Evolutionary conservation across 2,329 filamentous ascomycete genomes (phyloP), one percentile per base, ranked within the genome.

Genomic region (Penicillium sp.): DNA sequence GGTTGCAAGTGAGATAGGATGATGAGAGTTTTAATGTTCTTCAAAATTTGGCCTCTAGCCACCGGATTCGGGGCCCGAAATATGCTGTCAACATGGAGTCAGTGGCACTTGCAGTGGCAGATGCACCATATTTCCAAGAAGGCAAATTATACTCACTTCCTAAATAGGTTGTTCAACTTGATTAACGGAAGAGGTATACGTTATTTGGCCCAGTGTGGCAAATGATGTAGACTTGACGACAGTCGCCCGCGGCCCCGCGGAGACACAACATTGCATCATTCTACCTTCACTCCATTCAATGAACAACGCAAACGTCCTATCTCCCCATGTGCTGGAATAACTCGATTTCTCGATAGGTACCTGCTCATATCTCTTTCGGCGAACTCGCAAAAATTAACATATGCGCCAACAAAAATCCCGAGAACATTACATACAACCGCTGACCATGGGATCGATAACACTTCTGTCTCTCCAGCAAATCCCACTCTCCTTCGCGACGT

Each of bases 401-500:
- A 2, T 6, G 6, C n/a, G 6, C 41, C 5, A 51, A 6, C 55
- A 27, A 50, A 18, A 54, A 4, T 3, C 14, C 19, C 27, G 2
- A 19, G 4, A 35, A 2, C 10, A 35, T 49, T 22, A n/a, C 11
- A 14, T 49, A 31, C n/a, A 49, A 22, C 44, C n/a, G 24, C n/a
- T 2, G 7, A 58, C 54, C 43, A 63, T 64, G 63, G 31, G 54
- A 16, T 19, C 50, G 35, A 63, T 64, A 27, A 52, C 51, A 16
- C 44, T 39, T 33, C 22, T 50, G 9, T 69, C 67, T 9, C 56
- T 71, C 22, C 44, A 67, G 39, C 54, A 68, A 22, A 73, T 79
- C 43, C 73, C 75, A 24, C 68, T 75, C 22, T 69, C 77, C 55
- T 80, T 75, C 54, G 77, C 78, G 10, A 74, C 75, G 31, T 79